A percentile compares a stretch with the other conserved stretches of the same genome.
phyloP scores from a whole-genome alignment of 2,329 filamentous ascomycete species.

The Chaetothyriales sp. region DNA sequence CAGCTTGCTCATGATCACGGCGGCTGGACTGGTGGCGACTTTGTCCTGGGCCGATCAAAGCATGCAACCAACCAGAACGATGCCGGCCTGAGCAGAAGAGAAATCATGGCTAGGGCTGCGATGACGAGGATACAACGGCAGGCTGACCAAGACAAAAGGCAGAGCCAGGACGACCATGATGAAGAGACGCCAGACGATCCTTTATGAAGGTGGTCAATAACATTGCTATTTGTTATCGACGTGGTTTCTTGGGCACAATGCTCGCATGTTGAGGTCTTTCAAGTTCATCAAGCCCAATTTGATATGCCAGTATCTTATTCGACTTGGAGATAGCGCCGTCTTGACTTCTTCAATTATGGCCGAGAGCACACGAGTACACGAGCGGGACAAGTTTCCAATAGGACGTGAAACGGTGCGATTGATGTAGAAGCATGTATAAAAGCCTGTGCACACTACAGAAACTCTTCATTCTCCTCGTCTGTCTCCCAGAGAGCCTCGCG shows the following conservation, averaged over 20 bases:
- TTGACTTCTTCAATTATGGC: too few relatives aligned
- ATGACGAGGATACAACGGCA: constrained; percentile 49
- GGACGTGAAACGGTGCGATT: too few relatives aligned
- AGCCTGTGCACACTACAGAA: background rate
- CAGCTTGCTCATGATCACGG: constrained; percentile 48
- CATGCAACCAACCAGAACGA: constrained; percentile 24
- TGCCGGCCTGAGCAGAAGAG: constrained; percentile 49
- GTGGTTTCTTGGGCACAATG: background rate
- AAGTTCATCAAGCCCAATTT: background rate
- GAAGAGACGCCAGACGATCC: background rate
- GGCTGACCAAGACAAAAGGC: constrained; percentile 24
- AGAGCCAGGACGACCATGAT: constrained; percentile 4
- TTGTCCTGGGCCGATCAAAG: constrained; percentile 48
- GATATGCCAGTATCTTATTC: too few relatives aligned
- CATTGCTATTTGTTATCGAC: background rate
- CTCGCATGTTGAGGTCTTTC: background rate
- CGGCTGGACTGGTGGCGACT: constrained; percentile 66
- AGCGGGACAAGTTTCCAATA: too few relatives aligned
- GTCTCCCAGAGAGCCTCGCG: constrained; percentile 12
- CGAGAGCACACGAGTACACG: too few relatives aligned
- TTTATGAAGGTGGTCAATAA: background rate
- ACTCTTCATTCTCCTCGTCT: constrained; percentile 9
- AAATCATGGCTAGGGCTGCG: constrained; percentile 59
- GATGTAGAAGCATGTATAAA: too few relatives aligned
- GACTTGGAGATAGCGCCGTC: too few relatives aligned